Evolutionary conservation across 2,329 filamentous ascomycete species (phyloP), one percentile per base, ranked within the genome.

Genomic region (Helotiales sp.): DNA sequence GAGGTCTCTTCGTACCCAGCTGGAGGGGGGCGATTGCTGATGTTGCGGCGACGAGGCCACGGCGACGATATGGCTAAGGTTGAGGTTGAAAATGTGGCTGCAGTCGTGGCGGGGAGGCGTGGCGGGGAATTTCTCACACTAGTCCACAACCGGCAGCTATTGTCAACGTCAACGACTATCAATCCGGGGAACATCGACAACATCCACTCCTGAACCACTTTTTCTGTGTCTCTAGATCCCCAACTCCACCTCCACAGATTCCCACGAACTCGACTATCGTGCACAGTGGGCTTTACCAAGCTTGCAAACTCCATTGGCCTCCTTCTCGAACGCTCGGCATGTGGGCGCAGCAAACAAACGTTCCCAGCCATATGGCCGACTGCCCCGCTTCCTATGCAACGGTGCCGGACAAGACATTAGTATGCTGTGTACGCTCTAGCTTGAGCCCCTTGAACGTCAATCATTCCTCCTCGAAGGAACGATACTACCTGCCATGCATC

Each of bases 281-380:
- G n/a, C n/a, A n/a, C n/a, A n/a, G n/a, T n/a, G n/a, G n/a, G n/a
- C n/a, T n/a, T n/a, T n/a, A n/a, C n/a, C n/a, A n/a, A n/a, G n/a
- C n/a, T n/a, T n/a, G n/a, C 34, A 3, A 38, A 3, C 15, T 5
- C 15, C 15, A 38, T 38, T n/a, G n/a, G 3, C 34, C 31, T 5
- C 31, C 3, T 12, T 12, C 10, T 34, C 5, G 19, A 4, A 24
- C 9, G 22, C 29, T 24, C 48, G 22, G n/a, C n/a, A 29, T 38
- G 31, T 13, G 50, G 50, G 50, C 50, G 50, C 50, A 52, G 49
- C 49, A 24, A 29, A 15, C 13, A 49, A 30, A 22, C 48, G 50
- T n/a, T n/a, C 25, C 50, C 36, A 53, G 24, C 50, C 36, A 36
- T 25, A 42, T 13, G 25, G 17, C 50, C 50, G 36, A 53, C n/a